phyloP scores from a whole-genome alignment of 768 basidiomycete species.

The Coprinellus micaceus region DNA sequence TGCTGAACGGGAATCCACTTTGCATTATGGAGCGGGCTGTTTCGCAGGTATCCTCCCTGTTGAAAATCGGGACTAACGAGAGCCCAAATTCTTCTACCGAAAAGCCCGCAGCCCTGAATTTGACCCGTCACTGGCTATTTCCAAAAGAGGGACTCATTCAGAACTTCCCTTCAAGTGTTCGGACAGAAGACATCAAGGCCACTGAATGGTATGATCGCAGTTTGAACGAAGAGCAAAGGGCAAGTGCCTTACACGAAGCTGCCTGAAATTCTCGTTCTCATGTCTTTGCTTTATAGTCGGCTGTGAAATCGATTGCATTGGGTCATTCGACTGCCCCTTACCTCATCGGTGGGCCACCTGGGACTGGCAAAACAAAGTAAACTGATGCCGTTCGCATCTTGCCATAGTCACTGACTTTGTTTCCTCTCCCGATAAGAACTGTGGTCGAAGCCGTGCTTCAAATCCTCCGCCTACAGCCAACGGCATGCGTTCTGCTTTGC shows the following conservation, averaged over 20 bases:
- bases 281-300: constrained; percentile 27
- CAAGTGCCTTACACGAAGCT: constrained; percentile 14
- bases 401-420: not conserved
- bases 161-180: constrained; percentile 18
- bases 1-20: constrained; percentile 40
- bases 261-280: not conserved
- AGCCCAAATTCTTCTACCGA: not conserved
- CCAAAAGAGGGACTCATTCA: constrained; percentile 33
- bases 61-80: constrained; percentile 13
- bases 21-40: constrained; percentile 42
- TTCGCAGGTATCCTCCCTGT: constrained; percentile 22
- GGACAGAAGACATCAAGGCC: constrained; percentile 23
- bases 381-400: not conserved
- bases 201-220: constrained; percentile 43
- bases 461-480: constrained; percentile 43
- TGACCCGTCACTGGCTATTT: constrained; percentile 44
- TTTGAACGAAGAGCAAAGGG: constrained; percentile 45
- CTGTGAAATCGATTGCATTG: constrained; percentile 40
- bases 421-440: constrained; percentile 28
- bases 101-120: constrained; percentile 18
- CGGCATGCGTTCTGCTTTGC: constrained; percentile 46
- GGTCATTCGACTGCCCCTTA: constrained; percentile 45
- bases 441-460: constrained; percentile 48
- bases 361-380: constrained; percentile 52
- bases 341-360: constrained; percentile 48